Evolutionary conservation across 164 flowering plant genomes (phyloP), one percentile per base, ranked within the genome.

Genomic region (Piper betle): DNA sequence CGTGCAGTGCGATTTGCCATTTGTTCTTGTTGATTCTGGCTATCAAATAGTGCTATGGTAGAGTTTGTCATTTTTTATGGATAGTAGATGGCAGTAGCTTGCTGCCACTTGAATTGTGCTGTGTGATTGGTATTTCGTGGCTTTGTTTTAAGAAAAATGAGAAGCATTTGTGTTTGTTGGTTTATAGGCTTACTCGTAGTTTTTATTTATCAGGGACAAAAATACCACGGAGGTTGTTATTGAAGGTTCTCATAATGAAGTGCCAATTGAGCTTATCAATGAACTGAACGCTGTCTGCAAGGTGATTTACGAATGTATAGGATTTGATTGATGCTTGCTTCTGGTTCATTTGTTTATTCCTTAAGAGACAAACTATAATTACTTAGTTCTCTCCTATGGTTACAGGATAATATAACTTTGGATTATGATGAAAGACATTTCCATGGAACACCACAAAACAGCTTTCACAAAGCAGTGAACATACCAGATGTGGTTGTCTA

Each of bases 391-490:
- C 2, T 43, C 25, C 0, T 52, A 2, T 9, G 38, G 57, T 19
- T 71, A 25, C 72, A 92, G 98, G 96, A 77, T 52, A 76, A 84
- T 66, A 71, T 93, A 81, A 78, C 94, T 10, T 33, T 74, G 79
- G 98, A 93, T 76, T 81, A 86, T 64, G 97, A 93, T 3, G 98
- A 90, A 74, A 79, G 98, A 66, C 75, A 74, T 70, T 69, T 81
- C 52, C 98, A 90, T 76, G 98, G 98, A 57, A 90, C 80, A 62
- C 97, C 98, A 56, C 98, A 87, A 68, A 80, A 86, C 75, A 93
- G 97, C 70, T 93, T 93, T 71, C 98, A 93, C 73, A 83, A 71
- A 77, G 96, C 98, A 56, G 82, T 87, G 39, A 93, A 93, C 68
- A 77, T 93, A 33, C 98, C 97, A 11, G 98, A 93, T 63, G 78